Base-by-base conservation (phyloP, 225 moss, liverwort and hornwort genomes). In the Marchantia paleacea region DNA sequence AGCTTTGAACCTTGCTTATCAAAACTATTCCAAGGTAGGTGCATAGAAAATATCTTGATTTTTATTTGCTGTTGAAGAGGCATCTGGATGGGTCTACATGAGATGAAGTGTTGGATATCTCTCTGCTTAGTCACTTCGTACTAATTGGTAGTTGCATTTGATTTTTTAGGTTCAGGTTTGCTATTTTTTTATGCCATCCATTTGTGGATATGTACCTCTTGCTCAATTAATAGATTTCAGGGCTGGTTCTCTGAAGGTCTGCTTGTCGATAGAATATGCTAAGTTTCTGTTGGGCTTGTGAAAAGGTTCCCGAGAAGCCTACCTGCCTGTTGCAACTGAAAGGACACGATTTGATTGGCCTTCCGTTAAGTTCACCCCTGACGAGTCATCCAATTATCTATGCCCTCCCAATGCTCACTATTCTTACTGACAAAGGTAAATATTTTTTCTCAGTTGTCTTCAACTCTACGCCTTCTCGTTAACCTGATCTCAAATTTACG, bases 1-100 rank as follows among this genome's bases (percentile, higher is more conserved):
- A 39, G 99, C 99, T 75, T 91, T 91, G 54, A 99, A 99, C 71
- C 90, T 99, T 74, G 92, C 99, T 14, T 99, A 94, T 18, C 99
- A 99, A 82, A 80, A 90, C 10, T 90, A 86, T 54, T 94, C 94
- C 26, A 95, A 81, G 88, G 85, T 53, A 80, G 16, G 70, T 74
- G 5, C 19, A 31, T 10, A 12, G 9, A 68, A 14, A 31, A 68
- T 24, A 6, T 31, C 12, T 16, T 4, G 6, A 70, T 14, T 15
- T 1, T 70, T 0, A 5, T 39, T 39, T 39, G 39, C 39, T 2
- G 39, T 39, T 39, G 39, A 39, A 2, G 39, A 2, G 39, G 39
- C 39, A 39, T 39, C 39, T 39, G 39, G 39, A 39, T 39, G 39
- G 39, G 39, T 2, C 39, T 2, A 39, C 39, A 39, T 39, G 3